These are phyloP conservation scores for Durotheca rogersii DNA, from an alignment of 495 filamentous ascomycete species.

Conservation along the genomic window DNA sequence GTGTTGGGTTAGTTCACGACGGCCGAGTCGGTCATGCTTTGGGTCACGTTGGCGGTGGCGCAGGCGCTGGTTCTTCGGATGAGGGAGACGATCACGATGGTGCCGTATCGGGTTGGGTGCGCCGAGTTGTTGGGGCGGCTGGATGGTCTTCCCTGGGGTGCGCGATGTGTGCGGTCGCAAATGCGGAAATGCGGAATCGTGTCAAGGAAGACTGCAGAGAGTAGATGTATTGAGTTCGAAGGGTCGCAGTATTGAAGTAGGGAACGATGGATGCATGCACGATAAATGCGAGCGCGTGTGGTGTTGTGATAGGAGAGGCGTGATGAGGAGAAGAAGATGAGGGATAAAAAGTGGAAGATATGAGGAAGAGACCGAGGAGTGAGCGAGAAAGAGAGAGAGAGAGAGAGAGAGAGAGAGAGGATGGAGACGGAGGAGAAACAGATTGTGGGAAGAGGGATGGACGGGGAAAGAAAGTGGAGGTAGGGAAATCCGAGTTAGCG, in stretches of 20 bases:
- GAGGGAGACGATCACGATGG: conserved; percentile 4
- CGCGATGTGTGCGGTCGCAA: not conserved
- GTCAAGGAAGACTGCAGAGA: no score
- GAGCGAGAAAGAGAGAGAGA: not conserved
- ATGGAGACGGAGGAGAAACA: not conserved
- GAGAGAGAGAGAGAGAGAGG: not conserved
- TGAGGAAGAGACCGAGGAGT: not conserved
- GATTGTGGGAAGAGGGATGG: conserved; percentile 6
- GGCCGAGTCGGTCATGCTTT: conserved; percentile 11
- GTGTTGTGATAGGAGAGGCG: conserved; percentile 7
- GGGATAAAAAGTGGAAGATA: not conserved
- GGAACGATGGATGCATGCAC: conserved; percentile 17
- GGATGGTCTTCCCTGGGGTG: not conserved
- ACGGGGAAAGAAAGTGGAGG: conserved; percentile 19
- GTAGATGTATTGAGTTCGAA: not conserved
- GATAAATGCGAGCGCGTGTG: no score
- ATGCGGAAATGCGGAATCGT: not conserved
- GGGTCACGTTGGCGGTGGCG: not conserved
- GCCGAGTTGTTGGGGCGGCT: not conserved
- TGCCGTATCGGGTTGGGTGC: not conserved
- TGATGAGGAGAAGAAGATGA: conserved; percentile 1
- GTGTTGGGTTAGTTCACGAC: conserved; percentile 21
- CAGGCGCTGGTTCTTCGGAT: not conserved
- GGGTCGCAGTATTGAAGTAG: not conserved
- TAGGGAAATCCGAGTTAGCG: conserved; percentile 4